These are phyloP conservation scores for Cornus suecica DNA, from an alignment of 148 eudicot genomes.

Conservation along the genomic window DNA sequence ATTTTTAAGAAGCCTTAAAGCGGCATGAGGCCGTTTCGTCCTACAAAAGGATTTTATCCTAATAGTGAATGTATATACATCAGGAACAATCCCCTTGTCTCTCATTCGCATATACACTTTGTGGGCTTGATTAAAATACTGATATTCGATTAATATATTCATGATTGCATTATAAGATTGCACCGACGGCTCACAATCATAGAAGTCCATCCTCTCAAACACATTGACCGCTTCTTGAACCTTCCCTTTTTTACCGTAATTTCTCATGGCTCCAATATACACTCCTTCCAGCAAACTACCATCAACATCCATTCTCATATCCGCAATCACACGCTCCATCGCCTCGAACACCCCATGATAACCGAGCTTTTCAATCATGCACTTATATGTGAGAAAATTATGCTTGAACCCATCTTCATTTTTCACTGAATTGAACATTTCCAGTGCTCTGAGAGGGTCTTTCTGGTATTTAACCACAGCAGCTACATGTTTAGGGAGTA, in stretches of 20 bases:
- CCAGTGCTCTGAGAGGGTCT: conserved; percentile 82
- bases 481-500: conserved; percentile 88
- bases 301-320: conserved; percentile 65
- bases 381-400: conserved; percentile 57
- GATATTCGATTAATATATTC: conserved; percentile 77
- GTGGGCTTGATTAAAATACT: conserved; percentile 79
- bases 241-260: conserved; percentile 73
- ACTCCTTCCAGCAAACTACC: conserved; percentile 66
- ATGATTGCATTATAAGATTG: conserved; percentile 70
- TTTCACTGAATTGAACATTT: conserved; percentile 70
- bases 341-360: conserved; percentile 62
- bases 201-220: conserved; percentile 98
- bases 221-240: conserved; percentile 81
- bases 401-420: conserved; percentile 80
- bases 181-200: conserved; percentile 66
- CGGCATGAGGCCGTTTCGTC: conserved; percentile 68
- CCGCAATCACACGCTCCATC: conserved; percentile 68
- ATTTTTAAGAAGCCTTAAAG: conserved; percentile 72
- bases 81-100: conserved; percentile 65
- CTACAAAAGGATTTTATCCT: conserved; percentile 91
- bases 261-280: conserved; percentile 77
- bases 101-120: conserved; percentile 86
- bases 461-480: conserved; percentile 76
- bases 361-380: conserved; percentile 82
- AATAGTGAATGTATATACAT: conserved; percentile 76